phyloP scores from a whole-genome alignment of 169 alveolate genomes.

The Hepatocystis sp. region DNA sequence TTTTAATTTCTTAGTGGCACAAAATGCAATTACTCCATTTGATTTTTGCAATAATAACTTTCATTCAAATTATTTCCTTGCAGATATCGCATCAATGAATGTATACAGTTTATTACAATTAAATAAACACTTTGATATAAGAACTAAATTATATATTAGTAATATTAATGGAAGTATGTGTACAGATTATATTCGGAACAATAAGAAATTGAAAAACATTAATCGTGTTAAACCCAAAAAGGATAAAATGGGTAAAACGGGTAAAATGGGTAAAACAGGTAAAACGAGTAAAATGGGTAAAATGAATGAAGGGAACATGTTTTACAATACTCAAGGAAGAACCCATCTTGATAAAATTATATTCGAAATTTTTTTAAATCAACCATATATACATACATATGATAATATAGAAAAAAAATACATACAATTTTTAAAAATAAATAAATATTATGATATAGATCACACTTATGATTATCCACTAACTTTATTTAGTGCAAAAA shows the following conservation, averaged over 20 bases:
- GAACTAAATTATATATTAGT: slow-evolving; percentile 49
- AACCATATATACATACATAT: not conserved
- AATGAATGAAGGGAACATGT: too few relatives aligned
- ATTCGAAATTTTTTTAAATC: slow-evolving; percentile 30
- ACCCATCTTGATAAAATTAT: slow-evolving; percentile 35
- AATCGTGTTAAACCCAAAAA: too few relatives aligned
- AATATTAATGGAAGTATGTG: too few relatives aligned
- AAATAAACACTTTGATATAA: slow-evolving; percentile 64
- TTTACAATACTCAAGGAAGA: not conserved
- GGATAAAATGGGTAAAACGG: too few relatives aligned
- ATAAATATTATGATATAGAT: slow-evolving; percentile 10
- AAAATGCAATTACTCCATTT: slow-evolving; percentile 88
- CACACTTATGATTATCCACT: slow-evolving; percentile 32
- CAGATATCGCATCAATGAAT: slow-evolving; percentile 72
- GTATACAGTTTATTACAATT: slow-evolving; percentile 73
- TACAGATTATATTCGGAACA: too few relatives aligned
- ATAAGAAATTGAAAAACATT: too few relatives aligned
- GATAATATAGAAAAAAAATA: slow-evolving; percentile 23
- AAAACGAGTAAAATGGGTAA: too few relatives aligned
- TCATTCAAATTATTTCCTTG: slow-evolving; percentile 77
- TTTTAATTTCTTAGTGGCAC: slow-evolving; percentile 83
- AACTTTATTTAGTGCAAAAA: slow-evolving; percentile 8
- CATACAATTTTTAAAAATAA: slow-evolving; percentile 36
- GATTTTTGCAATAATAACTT: slow-evolving; percentile 77
- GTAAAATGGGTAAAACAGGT: too few relatives aligned